Conservation (phyloP, 495 filamentous ascomycete species). For the Trichoderma asperelloides region DNA sequence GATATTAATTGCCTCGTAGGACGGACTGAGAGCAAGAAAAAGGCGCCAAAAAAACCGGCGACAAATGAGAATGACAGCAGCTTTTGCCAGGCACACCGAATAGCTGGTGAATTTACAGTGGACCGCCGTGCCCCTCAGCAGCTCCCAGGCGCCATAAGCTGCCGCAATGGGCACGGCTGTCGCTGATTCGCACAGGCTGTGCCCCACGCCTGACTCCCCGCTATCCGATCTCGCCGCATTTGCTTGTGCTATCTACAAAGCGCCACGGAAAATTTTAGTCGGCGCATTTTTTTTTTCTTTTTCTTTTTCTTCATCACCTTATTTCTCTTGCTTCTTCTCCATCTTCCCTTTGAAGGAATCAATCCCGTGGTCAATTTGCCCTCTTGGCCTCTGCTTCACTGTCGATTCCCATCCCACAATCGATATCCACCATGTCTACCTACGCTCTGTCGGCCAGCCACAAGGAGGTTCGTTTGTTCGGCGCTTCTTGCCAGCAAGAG, state of each 20-base stretch:
- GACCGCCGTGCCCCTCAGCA: background rate
- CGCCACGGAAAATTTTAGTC: conserved; percentile 8
- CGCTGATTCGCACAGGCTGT: background rate
- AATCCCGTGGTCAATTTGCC: background rate
- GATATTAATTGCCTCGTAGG: too few relatives aligned
- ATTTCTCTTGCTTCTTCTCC: conserved; percentile 7
- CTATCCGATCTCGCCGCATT: conserved; percentile 3
- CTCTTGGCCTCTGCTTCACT: conserved; percentile 5
- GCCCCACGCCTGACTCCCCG: background rate
- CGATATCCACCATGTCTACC: conserved; percentile 26
- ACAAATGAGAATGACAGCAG: conserved; percentile 4
- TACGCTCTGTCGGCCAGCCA: conserved; percentile 88
- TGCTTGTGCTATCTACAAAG: background rate
- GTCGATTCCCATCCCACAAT: conserved; percentile 11
- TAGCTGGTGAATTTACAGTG: background rate
- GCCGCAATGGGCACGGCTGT: background rate
- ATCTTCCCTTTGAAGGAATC: background rate
- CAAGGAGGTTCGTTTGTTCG: conserved; percentile 66
- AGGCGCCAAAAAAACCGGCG: background rate
- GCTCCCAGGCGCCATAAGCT: background rate
- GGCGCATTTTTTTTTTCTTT: conserved; percentile 10
- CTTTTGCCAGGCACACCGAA: background rate
- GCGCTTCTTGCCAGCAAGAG: conserved; percentile 2
- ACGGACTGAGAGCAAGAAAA: too few relatives aligned
- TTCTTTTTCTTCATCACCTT: conserved; percentile 7